Evolutionary conservation across 345 rosid genomes (phyloP).

Genomic region (Bretschneidera sinensis): DNA sequence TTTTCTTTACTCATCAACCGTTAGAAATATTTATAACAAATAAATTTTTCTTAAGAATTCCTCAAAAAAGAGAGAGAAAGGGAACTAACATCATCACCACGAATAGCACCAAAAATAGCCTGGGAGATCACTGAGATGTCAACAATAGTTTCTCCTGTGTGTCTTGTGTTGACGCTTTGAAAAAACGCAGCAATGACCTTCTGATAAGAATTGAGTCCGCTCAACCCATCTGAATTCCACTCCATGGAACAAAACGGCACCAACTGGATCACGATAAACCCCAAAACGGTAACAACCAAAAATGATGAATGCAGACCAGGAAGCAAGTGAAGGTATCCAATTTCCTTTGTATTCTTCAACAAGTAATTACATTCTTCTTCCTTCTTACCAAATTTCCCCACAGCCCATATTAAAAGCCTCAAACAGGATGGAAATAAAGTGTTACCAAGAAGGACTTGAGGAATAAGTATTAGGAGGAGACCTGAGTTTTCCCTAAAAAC

Average conservation of each 20-base stretch:
- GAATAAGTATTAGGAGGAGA: constrained; percentile 33
- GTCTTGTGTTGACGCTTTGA: constrained; percentile 28
- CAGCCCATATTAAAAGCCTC: constrained; percentile 22
- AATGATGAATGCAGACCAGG: constrained; percentile 2
- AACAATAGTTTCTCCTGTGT: constrained; percentile 27
- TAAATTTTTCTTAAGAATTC: too few relatives aligned
- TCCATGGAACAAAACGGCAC: constrained; percentile 29
- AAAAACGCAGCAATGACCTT: constrained; percentile 22
- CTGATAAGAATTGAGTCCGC: constrained; percentile 16
- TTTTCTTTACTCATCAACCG: too few relatives aligned
- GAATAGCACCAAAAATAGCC: constrained; percentile 25
- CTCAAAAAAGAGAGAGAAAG: not conserved
- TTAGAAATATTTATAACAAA: too few relatives aligned
- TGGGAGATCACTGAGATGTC: constrained; percentile 25
- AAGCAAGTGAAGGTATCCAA: constrained; percentile 22
- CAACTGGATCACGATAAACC: constrained; percentile 22
- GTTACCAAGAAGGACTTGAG: constrained; percentile 35
- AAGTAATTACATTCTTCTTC: constrained; percentile 15
- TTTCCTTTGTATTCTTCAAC: constrained; percentile 9
- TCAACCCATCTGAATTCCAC: constrained; percentile 23
- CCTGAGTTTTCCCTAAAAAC: constrained; percentile 35
- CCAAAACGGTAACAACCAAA: constrained; percentile 20
- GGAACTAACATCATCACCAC: constrained; percentile 31
- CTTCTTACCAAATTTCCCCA: constrained; percentile 15
- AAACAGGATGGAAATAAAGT: constrained; percentile 17